Percentiles rank a stretch among this genome's conserved stretches.
phyloP scores from a whole-genome alignment of 345 rosid species.

The Cardamine occulta region DNA sequence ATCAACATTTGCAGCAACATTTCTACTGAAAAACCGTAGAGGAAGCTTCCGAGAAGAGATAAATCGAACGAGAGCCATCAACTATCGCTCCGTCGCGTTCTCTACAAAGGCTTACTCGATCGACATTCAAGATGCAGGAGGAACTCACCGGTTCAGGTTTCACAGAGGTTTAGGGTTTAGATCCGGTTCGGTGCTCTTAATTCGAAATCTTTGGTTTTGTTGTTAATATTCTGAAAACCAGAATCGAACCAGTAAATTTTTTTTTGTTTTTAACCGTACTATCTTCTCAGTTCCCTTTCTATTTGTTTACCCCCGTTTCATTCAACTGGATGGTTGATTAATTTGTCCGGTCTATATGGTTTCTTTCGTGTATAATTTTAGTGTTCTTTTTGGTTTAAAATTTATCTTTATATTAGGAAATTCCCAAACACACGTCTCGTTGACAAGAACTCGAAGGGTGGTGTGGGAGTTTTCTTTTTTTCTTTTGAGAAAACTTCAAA shows the following conservation, averaged over 20 bases:
- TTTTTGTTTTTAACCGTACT: no score
- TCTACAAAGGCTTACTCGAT: slow-evolving; percentile 8
- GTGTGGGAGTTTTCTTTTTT: no score
- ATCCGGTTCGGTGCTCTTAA: slow-evolving; percentile 19
- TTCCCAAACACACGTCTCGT: no score
- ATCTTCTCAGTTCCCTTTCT: no score
- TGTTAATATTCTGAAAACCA: not conserved
- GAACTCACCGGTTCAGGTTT: slow-evolving; percentile 28
- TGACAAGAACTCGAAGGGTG: no score
- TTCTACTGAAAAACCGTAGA: not conserved
- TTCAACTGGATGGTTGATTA: no score
- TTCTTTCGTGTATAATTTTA: no score
- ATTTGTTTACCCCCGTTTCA: no score
- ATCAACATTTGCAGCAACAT: slow-evolving; percentile 41
- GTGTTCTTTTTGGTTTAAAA: no score
- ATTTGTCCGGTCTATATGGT: no score
- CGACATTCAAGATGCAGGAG: not conserved
- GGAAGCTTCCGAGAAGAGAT: slow-evolving; percentile 27
- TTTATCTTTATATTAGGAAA: no score
- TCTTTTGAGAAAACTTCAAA: no score
- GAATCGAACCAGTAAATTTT: not conserved
- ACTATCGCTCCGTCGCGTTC: not conserved
- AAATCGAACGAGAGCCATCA: slow-evolving; percentile 36
- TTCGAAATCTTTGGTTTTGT: not conserved
- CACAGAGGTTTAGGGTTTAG: slow-evolving; percentile 45